These are phyloP conservation scores for Xylaria cubensis DNA, from an alignment of 495 filamentous ascomycete genomes.

Conservation along the genomic window DNA sequence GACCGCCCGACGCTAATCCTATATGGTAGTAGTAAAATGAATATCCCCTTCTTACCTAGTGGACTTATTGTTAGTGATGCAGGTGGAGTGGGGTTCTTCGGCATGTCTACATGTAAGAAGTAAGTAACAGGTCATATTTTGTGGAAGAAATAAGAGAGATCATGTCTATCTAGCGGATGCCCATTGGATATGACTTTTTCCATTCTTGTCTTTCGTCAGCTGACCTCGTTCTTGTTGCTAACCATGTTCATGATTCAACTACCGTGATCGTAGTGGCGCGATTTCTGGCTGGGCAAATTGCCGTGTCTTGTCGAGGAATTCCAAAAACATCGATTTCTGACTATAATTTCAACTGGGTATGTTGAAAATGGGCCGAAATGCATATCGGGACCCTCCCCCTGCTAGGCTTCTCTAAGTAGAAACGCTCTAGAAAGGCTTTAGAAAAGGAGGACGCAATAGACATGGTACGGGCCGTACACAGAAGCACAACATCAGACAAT, in stretches of 20 bases:
- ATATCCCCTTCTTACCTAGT: conserved; percentile 11
- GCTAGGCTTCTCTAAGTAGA: conserved; percentile 1
- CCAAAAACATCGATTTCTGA: neutral
- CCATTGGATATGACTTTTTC: neutral
- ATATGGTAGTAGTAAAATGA: conserved; percentile 25
- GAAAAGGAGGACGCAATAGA: neutral
- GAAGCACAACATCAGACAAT: neutral
- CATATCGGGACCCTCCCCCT: neutral
- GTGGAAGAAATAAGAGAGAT: neutral
- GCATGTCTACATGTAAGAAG: neutral
- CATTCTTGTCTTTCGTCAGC: neutral
- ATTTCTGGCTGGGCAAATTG: neutral
- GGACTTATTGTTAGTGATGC: neutral
- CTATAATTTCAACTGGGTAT: neutral
- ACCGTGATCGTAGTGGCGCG: neutral
- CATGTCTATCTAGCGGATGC: neutral
- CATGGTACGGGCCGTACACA: neutral
- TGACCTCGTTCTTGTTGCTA: neutral
- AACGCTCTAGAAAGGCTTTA: neutral
- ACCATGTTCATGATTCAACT: neutral
- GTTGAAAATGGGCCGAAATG: neutral
- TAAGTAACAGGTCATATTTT: neutral
- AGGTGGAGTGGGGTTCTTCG: neutral
- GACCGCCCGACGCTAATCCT: conserved; percentile 15
- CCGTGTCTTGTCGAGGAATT: neutral